Conservation (phyloP, 1,139 yeast species). For the Candida labiduridarum region DNA sequence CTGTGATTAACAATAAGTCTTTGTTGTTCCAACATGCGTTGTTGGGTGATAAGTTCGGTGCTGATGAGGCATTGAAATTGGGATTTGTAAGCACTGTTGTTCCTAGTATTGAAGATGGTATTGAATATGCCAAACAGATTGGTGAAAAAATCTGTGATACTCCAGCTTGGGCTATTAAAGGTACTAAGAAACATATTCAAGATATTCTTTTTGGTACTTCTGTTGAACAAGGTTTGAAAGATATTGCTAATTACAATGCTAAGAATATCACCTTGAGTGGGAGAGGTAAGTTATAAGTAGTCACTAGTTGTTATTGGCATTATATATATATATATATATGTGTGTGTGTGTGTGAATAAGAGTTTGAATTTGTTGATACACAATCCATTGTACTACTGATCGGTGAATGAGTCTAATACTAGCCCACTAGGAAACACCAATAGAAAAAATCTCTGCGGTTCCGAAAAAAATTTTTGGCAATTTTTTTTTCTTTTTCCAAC, state of each 20-base stretch:
- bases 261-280: conserved; percentile 30
- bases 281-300: conserved; percentile 10
- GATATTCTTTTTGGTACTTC: conserved; percentile 50
- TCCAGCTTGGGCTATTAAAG: conserved; percentile 64
- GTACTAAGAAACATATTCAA: conserved; percentile 63
- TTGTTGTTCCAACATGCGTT: conserved; percentile 63
- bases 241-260: conserved; percentile 58
- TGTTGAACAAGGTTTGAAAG: conserved; percentile 51
- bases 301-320: background rate
- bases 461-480: background rate
- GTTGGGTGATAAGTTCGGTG: conserved; percentile 60
- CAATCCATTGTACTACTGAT: no score
- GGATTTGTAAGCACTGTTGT: conserved; percentile 58
- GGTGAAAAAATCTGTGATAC: conserved; percentile 53
- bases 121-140: conserved; percentile 50
- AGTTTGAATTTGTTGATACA: no score
- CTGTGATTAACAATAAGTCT: conserved; percentile 56
- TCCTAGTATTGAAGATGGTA: conserved; percentile 51
- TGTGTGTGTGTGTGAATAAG: no score
- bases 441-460: background rate
- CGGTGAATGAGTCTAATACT: no score
- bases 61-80: conserved; percentile 54
- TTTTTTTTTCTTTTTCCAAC: background rate
- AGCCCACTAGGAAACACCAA: no score
- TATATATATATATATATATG: background rate